phyloP scores from a whole-genome alignment of 73 alveolate species.

The Effrenium voratum region DNA sequence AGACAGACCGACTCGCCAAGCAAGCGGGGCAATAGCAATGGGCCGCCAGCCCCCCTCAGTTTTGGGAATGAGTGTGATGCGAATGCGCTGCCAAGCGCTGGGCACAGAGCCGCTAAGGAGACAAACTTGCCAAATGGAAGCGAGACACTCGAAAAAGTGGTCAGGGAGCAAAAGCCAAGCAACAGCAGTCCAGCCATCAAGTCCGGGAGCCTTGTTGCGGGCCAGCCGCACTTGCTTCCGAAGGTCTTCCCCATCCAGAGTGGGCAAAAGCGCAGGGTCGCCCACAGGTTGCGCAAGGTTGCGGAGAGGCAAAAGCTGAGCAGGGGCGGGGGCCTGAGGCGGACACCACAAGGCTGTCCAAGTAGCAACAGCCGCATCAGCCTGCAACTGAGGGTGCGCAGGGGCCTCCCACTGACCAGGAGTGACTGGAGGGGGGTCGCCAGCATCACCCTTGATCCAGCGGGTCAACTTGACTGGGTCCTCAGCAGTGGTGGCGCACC shows the following conservation, averaged over 20 bases:
- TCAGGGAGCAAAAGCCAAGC: neutral
- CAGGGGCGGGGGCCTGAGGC: neutral
- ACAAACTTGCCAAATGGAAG: neutral
- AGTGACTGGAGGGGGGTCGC: neutral
- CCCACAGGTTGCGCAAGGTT: no score
- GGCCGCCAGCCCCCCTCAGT: slow-evolving; percentile 19
- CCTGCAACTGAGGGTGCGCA: no score
- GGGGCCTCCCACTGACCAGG: neutral
- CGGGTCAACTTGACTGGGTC: neutral
- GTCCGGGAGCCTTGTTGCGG: neutral
- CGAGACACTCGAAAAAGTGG: neutral
- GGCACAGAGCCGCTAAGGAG: neutral
- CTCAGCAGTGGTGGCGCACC: neutral
- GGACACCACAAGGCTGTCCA: neutral
- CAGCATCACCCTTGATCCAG: neutral
- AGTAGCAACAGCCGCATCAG: no score
- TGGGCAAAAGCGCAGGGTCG: no score
- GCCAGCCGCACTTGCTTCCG: neutral
- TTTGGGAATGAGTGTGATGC: neutral
- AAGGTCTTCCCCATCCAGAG: neutral
- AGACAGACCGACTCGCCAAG: slow-evolving; percentile 1
- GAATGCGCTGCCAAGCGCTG: neutral
- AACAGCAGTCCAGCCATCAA: slow-evolving; percentile 1
- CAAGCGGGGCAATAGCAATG: neutral
- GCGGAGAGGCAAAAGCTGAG: no score